Conservation (phyloP, 1,284 basidiomycete genomes). For the Cerrena zonata region DNA sequence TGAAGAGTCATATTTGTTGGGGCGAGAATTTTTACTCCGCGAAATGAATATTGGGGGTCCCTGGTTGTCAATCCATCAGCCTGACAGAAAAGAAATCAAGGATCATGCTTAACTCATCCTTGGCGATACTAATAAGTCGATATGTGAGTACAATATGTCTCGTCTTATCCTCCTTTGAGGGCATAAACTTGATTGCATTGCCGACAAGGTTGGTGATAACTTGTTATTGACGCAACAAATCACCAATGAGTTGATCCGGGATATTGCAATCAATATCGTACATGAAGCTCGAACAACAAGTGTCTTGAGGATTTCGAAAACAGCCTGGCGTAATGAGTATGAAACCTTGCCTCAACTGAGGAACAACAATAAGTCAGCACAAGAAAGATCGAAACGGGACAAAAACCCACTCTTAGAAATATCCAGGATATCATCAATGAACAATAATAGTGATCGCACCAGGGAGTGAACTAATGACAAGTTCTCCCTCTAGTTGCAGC, state of each 20-base stretch:
- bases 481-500: no score
- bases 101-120: constrained; percentile 96
- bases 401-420: no score
- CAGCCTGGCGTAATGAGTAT: constrained; percentile 92
- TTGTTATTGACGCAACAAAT: constrained; percentile 88
- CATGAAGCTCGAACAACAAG: constrained; percentile 93
- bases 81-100: constrained; percentile 99
- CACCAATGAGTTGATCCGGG: constrained; percentile 94
- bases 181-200: constrained; percentile 94
- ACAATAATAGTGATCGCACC: constrained; percentile 87
- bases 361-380: neutral
- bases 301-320: constrained; percentile 97
- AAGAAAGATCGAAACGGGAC: neutral
- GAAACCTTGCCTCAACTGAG: constrained; percentile 91
- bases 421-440: no score
- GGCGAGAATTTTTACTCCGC: constrained; percentile 8
- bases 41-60: constrained; percentile 33
- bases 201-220: constrained; percentile 94
- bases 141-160: constrained; percentile 91
- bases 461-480: no score
- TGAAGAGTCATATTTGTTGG: constrained; percentile 5
- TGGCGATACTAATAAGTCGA: constrained; percentile 92
- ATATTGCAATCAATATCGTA: constrained; percentile 96
- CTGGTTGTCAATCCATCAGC: constrained; percentile 92
- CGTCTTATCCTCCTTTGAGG: constrained; percentile 67